Conservation (phyloP, 2,329 filamentous ascomycete genomes). For the Cladosporium phlei region DNA sequence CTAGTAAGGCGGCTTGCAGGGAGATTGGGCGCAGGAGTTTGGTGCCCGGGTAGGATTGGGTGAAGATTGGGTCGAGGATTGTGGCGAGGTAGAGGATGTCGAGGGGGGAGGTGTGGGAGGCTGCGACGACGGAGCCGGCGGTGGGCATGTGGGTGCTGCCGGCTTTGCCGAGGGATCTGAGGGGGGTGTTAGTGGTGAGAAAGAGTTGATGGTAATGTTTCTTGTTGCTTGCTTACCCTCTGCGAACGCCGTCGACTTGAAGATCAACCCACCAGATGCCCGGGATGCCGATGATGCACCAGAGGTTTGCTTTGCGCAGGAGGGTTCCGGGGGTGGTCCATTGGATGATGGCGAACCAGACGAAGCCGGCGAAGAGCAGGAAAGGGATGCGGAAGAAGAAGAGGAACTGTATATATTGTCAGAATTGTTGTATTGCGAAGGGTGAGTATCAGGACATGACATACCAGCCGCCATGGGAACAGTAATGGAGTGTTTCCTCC, state of each 20-base stretch:
- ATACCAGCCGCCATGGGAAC: constrained; percentile 37
- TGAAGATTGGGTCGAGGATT: constrained; percentile 95
- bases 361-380: constrained; percentile 53
- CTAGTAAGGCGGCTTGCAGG: constrained; percentile 68
- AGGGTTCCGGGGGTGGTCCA: constrained; percentile 68
- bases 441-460: constrained; percentile 1
- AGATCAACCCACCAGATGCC: constrained; percentile 98
- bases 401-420: constrained; percentile 54
- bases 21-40: constrained; percentile 71
- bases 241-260: constrained; percentile 94
- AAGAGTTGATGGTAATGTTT: no score
- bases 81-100: constrained; percentile 91
- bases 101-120: constrained; percentile 86
- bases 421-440: not conserved
- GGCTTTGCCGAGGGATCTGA: constrained; percentile 65
- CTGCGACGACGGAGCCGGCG: constrained; percentile 75
- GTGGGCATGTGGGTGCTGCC: constrained; percentile 64
- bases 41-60: constrained; percentile 69
- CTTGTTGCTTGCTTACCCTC: constrained; percentile 66
- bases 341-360: constrained; percentile 45
- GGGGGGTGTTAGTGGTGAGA: constrained; percentile 13
- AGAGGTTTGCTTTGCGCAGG: constrained; percentile 77
- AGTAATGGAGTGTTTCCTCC: constrained; percentile 59
- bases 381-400: constrained; percentile 82
- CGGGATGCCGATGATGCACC: constrained; percentile 80